Conservation (phyloP, 805 yeast species). For the Saccharomycopsis fibuligera region DNA sequence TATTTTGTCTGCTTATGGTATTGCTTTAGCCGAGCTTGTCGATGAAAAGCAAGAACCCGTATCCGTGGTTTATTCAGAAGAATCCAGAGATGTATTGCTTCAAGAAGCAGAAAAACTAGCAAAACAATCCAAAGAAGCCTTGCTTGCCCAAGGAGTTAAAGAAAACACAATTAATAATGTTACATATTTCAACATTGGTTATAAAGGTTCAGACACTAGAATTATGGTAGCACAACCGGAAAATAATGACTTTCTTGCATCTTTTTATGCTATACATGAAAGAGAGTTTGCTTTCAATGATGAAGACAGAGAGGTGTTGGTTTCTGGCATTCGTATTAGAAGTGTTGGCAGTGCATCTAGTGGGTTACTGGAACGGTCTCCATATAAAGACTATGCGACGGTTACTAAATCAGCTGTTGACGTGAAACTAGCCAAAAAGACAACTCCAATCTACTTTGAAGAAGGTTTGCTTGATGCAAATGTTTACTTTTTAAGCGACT, state of each 20-base stretch:
- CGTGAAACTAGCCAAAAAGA: constrained; percentile 27
- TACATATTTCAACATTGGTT: constrained; percentile 35
- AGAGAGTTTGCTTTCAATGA: constrained; percentile 32
- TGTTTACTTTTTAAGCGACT: constrained; percentile 1
- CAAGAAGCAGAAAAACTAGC: background rate
- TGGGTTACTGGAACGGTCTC: constrained; percentile 22
- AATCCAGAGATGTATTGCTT: constrained; percentile 14
- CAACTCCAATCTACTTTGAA: constrained; percentile 31
- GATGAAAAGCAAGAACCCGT: constrained; percentile 27
- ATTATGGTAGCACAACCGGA: constrained; percentile 30
- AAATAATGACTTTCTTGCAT: constrained; percentile 24
- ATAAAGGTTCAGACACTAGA: constrained; percentile 39
- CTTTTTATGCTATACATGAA: constrained; percentile 29
- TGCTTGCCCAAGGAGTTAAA: constrained; percentile 13
- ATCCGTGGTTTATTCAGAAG: constrained; percentile 20
- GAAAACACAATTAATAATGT: constrained; percentile 11
- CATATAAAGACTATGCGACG: constrained; percentile 23
- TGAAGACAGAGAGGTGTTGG: constrained; percentile 16
- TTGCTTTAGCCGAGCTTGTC: constrained; percentile 35
- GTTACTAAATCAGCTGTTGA: constrained; percentile 9
- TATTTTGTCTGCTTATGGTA: constrained; percentile 42
- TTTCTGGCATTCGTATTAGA: constrained; percentile 33
- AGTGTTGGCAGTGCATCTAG: constrained; percentile 27
- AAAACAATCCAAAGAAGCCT: background rate
- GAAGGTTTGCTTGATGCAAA: constrained; percentile 26